Conservation (phyloP, 805 yeast genomes). For the Spathaspora sp. region DNA sequence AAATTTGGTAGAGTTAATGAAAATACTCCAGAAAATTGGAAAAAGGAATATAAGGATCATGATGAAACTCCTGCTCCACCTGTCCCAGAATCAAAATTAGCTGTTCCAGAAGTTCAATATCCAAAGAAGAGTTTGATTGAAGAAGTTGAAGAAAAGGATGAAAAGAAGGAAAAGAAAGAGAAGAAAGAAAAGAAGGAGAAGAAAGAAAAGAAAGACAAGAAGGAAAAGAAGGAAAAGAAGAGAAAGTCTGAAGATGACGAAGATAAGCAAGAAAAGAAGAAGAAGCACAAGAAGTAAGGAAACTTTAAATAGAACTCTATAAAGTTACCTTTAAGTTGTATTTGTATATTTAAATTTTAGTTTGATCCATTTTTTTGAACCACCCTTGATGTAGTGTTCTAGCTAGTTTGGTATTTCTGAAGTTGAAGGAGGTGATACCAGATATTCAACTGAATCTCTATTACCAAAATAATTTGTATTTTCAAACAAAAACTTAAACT, state of each 20-base stretch:
- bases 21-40: slow-evolving; percentile 92
- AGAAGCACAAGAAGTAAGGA: slow-evolving; percentile 38
- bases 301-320: slow-evolving; percentile 3
- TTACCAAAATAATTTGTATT: slow-evolving; percentile 1
- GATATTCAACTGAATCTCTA: neutral
- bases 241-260: slow-evolving; percentile 37
- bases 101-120: slow-evolving; percentile 41
- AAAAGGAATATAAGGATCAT: slow-evolving; percentile 73
- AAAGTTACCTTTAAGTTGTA: neutral
- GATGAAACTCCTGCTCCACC: slow-evolving; percentile 57
- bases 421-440: neutral
- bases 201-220: slow-evolving; percentile 59
- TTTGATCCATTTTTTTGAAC: neutral
- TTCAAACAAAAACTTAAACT: slow-evolving; percentile 7
- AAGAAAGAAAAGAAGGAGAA: slow-evolving; percentile 50
- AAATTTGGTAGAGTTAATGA: slow-evolving; percentile 92
- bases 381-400: neutral
- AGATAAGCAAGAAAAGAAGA: slow-evolving; percentile 47
- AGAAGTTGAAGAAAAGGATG: slow-evolving; percentile 31
- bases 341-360: slow-evolving; percentile 3
- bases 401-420: neutral
- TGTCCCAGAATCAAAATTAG: slow-evolving; percentile 51
- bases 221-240: slow-evolving; percentile 55
- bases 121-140: slow-evolving; percentile 51
- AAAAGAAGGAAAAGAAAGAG: slow-evolving; percentile 31